A percentile compares a stretch with the other conserved stretches of the same genome.
Evolutionary conservation across 1,284 basidiomycete species (phyloP).

Genomic region (Vanrija pseudolonga): DNA sequence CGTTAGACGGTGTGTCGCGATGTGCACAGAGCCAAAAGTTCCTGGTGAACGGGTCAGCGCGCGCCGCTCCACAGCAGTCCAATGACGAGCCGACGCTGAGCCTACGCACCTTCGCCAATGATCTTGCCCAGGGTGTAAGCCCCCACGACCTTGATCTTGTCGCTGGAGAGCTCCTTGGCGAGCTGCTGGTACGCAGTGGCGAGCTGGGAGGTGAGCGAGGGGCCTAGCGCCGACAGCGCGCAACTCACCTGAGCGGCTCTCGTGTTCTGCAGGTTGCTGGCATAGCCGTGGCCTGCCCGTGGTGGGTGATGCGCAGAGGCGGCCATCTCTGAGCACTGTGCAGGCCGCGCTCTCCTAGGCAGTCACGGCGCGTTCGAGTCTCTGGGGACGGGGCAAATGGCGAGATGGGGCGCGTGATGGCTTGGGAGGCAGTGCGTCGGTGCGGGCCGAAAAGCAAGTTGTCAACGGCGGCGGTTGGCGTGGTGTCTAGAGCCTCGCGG

Average conservation of each 20-base stretch:
- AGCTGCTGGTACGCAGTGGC: conserved; percentile 94
- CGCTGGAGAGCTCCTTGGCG: conserved; percentile 85
- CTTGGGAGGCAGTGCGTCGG: too few relatives aligned
- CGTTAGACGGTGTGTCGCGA: conserved; percentile 87
- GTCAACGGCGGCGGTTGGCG: too few relatives aligned
- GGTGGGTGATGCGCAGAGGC: background rate
- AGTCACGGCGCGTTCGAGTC: too few relatives aligned
- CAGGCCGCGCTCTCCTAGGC: background rate
- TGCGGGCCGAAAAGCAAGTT: too few relatives aligned
- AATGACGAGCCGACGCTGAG: background rate
- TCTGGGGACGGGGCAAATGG: too few relatives aligned
- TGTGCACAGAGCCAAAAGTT: conserved; percentile 86
- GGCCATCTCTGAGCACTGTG: background rate
- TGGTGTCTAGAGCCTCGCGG: too few relatives aligned
- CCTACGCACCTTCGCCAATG: conserved; percentile 85
- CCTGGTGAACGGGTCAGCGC: conserved; percentile 53
- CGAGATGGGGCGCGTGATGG: too few relatives aligned
- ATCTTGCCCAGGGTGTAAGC: conserved; percentile 93
- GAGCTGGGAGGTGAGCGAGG: conserved; percentile 54
- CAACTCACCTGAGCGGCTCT: conserved; percentile 5
- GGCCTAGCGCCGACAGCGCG: conserved; percentile 14
- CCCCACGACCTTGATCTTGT: conserved; percentile 84
- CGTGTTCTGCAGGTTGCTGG: background rate
- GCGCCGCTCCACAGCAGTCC: background rate
- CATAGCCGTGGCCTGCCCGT: background rate